phyloP scores from a whole-genome alignment of 768 basidiomycete genomes.

The Phylloporus rhodoxanthus region DNA sequence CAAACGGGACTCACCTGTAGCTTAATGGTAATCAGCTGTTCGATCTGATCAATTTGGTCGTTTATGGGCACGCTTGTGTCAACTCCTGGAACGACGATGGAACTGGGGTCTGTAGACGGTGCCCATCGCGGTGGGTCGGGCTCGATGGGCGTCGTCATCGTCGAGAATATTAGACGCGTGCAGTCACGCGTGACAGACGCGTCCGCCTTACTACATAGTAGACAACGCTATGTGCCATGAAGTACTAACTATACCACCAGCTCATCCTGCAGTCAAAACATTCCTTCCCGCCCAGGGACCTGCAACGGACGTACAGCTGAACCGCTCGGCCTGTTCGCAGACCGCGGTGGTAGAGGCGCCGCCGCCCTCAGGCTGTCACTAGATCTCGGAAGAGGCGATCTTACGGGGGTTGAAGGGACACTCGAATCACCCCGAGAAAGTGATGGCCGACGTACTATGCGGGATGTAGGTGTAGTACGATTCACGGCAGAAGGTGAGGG shows the following conservation, averaged over 20 bases:
- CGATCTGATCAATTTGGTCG: conserved; percentile 91
- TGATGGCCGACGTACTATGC: conserved; percentile 19
- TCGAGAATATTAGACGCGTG: not conserved
- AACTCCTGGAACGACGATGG: conserved; percentile 66
- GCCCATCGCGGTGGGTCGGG: conserved; percentile 66
- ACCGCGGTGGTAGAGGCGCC: conserved; percentile 60
- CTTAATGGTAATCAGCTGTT: conserved; percentile 89
- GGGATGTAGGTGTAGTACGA: conserved; percentile 25
- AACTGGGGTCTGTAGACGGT: conserved; percentile 55
- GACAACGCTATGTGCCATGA: too few relatives aligned
- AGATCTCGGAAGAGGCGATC: conserved; percentile 26
- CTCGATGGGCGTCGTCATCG: conserved; percentile 35
- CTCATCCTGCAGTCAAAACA: conserved; percentile 40
- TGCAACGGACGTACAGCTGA: conserved; percentile 39
- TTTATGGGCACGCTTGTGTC: conserved; percentile 61
- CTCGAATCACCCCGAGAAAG: conserved; percentile 27
- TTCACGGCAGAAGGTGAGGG: conserved; percentile 14
- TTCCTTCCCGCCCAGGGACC: conserved; percentile 53
- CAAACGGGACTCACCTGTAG: conserved; percentile 74
- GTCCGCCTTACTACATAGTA: too few relatives aligned
- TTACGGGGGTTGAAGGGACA: conserved; percentile 6
- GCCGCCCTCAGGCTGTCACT: conserved; percentile 32
- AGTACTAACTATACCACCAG: not conserved
- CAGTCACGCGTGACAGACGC: conserved; percentile 24
- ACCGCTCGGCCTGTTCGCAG: conserved; percentile 61